Conservation (phyloP, 1,284 basidiomycete genomes). For the Marasmius sp. region DNA sequence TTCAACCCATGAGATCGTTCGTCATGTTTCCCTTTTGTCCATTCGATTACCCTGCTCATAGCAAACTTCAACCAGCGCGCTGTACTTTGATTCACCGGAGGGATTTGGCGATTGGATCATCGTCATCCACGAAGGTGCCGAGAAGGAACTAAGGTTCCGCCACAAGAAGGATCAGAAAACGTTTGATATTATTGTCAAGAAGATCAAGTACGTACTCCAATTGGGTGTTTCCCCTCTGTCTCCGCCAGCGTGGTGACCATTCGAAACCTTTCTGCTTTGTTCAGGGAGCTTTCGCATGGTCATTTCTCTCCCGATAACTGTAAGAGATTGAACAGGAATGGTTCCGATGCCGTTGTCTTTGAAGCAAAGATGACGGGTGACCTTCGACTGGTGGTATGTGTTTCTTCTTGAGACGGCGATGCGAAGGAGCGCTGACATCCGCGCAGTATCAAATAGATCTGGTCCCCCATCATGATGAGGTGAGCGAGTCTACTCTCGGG, state of each 20-base stretch:
- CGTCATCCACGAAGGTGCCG: slow-evolving; percentile 45
- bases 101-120: slow-evolving; percentile 57
- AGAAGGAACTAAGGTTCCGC: slow-evolving; percentile 40
- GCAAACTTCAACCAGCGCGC: slow-evolving; percentile 17
- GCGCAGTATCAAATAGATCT: slow-evolving; percentile 66
- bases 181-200: slow-evolving; percentile 53
- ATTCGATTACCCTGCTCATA: not conserved
- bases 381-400: slow-evolving; percentile 56
- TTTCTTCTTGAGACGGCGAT: not conserved
- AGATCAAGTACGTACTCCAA: slow-evolving; percentile 47
- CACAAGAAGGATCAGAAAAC: slow-evolving; percentile 39
- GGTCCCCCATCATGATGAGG: slow-evolving; percentile 45
- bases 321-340: slow-evolving; percentile 51
- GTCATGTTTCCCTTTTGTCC: slow-evolving; percentile 8
- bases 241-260: not conserved
- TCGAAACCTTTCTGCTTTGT: not conserved
- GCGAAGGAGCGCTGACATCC: not conserved
- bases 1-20: slow-evolving; percentile 48
- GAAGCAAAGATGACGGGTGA: slow-evolving; percentile 70
- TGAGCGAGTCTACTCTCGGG: slow-evolving; percentile 18
- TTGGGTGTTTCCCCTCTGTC: not conserved
- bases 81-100: slow-evolving; percentile 50
- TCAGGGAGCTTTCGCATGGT: slow-evolving; percentile 63
- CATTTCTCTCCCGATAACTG: slow-evolving; percentile 70
- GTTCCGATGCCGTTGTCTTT: slow-evolving; percentile 54